Conservation (phyloP, 805 yeast species). For the Sugiyamaella valdiviana region DNA sequence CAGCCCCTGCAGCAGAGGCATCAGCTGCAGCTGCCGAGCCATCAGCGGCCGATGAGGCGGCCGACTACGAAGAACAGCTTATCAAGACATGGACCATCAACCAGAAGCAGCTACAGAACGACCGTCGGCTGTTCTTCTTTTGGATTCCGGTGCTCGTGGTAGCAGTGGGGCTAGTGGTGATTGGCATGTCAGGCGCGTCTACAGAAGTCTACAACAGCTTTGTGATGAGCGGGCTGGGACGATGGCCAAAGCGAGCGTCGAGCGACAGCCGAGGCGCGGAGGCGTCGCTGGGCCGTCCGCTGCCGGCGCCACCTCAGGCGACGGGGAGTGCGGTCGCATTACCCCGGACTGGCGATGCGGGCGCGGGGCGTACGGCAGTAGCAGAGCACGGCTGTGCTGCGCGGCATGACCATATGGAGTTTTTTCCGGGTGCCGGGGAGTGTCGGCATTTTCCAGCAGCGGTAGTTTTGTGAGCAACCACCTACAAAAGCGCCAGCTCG, state of each 20-base stretch:
- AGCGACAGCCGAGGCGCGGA: not conserved
- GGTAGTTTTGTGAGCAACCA: not conserved
- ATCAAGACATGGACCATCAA: conserved; percentile 33
- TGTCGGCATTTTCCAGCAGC: not conserved
- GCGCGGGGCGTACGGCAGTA: not conserved
- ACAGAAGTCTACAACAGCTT: conserved; percentile 9
- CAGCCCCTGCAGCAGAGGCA: not conserved
- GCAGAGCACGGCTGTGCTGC: not conserved
- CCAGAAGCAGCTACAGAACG: conserved; percentile 52
- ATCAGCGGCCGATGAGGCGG: conserved; percentile 1
- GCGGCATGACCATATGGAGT: not conserved
- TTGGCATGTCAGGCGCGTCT: conserved; percentile 10
- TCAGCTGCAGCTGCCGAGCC: not conserved
- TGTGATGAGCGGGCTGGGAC: not conserved
- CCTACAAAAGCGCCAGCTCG: too few species aligned
- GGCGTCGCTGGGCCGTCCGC: not conserved
- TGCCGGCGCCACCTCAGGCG: not conserved
- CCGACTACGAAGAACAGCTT: conserved; percentile 20
- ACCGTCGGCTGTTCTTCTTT: conserved; percentile 78
- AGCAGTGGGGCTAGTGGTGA: conserved; percentile 10
- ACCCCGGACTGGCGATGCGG: not conserved
- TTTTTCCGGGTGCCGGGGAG: not conserved
- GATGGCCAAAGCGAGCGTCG: not conserved
- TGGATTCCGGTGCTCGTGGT: conserved; percentile 75
- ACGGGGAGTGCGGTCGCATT: not conserved